Conservation (phyloP, 176 grass and related monocot species). For the Raddia guianensis region DNA sequence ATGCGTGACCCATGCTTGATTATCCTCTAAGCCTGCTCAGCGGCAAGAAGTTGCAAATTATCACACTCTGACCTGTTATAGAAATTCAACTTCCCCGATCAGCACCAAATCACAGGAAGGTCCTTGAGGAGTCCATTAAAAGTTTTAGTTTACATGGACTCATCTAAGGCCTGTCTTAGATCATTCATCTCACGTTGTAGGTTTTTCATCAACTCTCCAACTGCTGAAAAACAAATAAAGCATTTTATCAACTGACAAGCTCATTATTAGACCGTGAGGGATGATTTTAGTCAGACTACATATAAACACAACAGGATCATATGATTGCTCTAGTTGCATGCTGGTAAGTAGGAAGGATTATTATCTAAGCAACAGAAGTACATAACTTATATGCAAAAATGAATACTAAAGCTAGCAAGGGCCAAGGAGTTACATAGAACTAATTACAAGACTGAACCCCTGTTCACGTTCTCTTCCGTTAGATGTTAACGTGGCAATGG, state of each 20-base stretch:
- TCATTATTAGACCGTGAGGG: too few relatives aligned
- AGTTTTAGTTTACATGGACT: slow-evolving; percentile 67
- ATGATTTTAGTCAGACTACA: not conserved
- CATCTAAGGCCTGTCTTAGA: slow-evolving; percentile 49
- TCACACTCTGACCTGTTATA: slow-evolving; percentile 61
- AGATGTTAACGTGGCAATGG: slow-evolving; percentile 21
- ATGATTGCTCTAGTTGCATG: not conserved
- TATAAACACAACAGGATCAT: not conserved
- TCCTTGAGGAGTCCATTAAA: not conserved
- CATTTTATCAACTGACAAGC: slow-evolving; percentile 15
- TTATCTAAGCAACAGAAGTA: not conserved
- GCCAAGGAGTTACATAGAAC: slow-evolving; percentile 20
- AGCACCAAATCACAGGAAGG: not conserved
- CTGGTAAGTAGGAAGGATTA: not conserved
- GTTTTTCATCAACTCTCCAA: slow-evolving; percentile 64
- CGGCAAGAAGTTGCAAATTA: slow-evolving; percentile 49
- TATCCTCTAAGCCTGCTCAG: slow-evolving; percentile 54
- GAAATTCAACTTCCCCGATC: slow-evolving; percentile 12
- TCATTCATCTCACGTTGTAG: slow-evolving; percentile 61
- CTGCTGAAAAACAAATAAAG: slow-evolving; percentile 40
- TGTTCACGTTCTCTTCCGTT: slow-evolving; percentile 43
- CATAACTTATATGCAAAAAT: not conserved
- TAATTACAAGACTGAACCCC: slow-evolving; percentile 68
- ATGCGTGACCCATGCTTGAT: slow-evolving; percentile 43
- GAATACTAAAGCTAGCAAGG: not conserved